Evolutionary conservation across 2,329 filamentous ascomycete species (phyloP), one percentile per base, ranked within the genome.

Genomic region (Botrytis elliptica): DNA sequence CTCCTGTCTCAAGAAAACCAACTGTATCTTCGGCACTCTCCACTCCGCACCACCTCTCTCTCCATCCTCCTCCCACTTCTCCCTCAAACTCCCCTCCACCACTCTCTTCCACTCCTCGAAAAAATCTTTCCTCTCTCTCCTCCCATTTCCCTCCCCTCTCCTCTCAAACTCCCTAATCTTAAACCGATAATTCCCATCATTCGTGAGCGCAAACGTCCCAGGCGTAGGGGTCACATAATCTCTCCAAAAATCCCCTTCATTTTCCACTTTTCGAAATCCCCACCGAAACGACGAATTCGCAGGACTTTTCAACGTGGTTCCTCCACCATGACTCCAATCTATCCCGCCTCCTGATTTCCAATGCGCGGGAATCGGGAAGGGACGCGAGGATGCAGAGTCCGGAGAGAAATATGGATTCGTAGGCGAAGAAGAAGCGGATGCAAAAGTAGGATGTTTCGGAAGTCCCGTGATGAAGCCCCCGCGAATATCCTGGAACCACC

Each of bases 331-430:
- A 7, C 25, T 55, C 49, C 49, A 55, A 55, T 55, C 49, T 55
- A 55, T 55, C 7, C 55, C 55, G 1, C 29, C 55, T n/a, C 55
- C 55, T 20, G n/a, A 8, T 33, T 33, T 33, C 55, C 55, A 29
- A 33, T 29, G 55, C 29, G 20, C 55, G 0, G 29, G 0, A 1
- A 59, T 59, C 0, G 29, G 16, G 5, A 59, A 33, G 1, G 18
- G 55, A 3, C 55, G 55, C n/a, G n/a, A 59, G n/a, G 14, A 59
- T 9, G 49, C 49, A 14, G 49, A 55, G n/a, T 55, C 49, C 14
- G 49, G 49, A 2, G 49, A 55, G 12, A 55, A 55, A 55, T 55
- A 55, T 1, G 49, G 49, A 55, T 55, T n/a, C 6, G 4, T 55
- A 3, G 49, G 49, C 0, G 49, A 55, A n/a, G 49, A 55, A n/a